A percentile compares a stretch with the other conserved stretches of the same genome.
Evolutionary conservation across 768 basidiomycete genomes (phyloP).

Genomic region (Auriscalpium vulgare): DNA sequence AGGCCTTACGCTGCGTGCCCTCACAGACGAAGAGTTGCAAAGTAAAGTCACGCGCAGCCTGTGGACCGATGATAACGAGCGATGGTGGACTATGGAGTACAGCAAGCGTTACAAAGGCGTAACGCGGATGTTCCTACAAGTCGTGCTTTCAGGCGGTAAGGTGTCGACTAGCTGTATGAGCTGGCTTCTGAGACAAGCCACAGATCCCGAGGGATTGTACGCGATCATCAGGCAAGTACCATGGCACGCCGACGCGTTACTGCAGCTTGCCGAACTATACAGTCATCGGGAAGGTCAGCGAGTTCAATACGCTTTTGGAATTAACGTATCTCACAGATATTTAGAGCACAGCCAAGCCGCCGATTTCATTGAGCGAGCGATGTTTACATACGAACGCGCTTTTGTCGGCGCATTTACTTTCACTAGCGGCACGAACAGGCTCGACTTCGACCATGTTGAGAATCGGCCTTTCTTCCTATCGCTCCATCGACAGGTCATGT

Average conservation of each 20-base stretch:
- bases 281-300: conserved; percentile 76
- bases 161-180: conserved; percentile 3
- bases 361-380: conserved; percentile 84
- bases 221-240: conserved; percentile 68
- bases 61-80: conserved; percentile 47
- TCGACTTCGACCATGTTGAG: conserved; percentile 88
- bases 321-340: background rate
- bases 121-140: conserved; percentile 72
- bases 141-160: conserved; percentile 76
- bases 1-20: conserved; percentile 57
- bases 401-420: conserved; percentile 85
- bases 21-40: conserved; percentile 47
- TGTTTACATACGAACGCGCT: conserved; percentile 89
- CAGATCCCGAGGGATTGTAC: conserved; percentile 76
- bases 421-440: conserved; percentile 68
- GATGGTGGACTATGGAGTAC: conserved; percentile 88
- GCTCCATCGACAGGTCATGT: conserved; percentile 77
- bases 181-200: background rate
- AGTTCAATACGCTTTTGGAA: background rate
- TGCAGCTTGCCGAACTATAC: conserved; percentile 80
- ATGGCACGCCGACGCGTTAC: conserved; percentile 89
- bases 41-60: conserved; percentile 33
- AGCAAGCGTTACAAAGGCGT: conserved; percentile 76
- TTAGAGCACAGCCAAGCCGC: conserved; percentile 77
- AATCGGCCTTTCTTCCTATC: conserved; percentile 91